Base-by-base conservation (phyloP, 805 yeast species). In the Candida patagonica region DNA sequence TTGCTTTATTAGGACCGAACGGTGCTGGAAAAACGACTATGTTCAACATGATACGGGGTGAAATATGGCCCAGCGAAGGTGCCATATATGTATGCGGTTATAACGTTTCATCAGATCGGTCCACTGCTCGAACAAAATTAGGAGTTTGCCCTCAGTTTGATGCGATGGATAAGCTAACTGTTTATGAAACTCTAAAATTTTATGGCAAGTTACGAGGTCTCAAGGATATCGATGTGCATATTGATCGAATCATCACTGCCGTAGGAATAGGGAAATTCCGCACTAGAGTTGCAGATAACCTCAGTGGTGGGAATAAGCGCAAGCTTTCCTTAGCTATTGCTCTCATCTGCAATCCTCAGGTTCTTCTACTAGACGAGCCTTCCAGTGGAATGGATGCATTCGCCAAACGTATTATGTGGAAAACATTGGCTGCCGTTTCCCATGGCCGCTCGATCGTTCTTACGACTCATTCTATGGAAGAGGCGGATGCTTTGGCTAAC, bases 131-230 rank as follows among this genome's bases (percentile, higher is more conserved):
- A 12, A 38, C 57, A 7, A 47, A 48, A 30, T 54, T 60, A n/a
- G 65, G 65, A 2, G 63, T 60, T 7, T 60, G 64, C 38, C 64
- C 64, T 3, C 64, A 60, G 43, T 60, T 60, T 44, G 64, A 60
- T 42, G 63, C 64, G n/a, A 57, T 60, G 51, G 64, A 60, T 33
- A 53, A 50, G 37, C 45, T 60, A 54, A 59, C 54, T 3, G 64
- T 60, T 6, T 44, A 44, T 1, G 60, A 60, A 40, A 56, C 51
- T 19, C 45, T 60, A 25, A 41, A 48, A 25, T 58, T 59, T 42
- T 60, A 60, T 42, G 62, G 57, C 6, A 45, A 46, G 24, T 47
- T 60, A 16, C 53, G 61, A 22, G 63, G 63, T 2, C 42, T 60
- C 26, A 40, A 24, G 10, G 45, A 46, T 12, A 40, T 54, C 6